Conservation (phyloP, 1,284 basidiomycete species). For the Ganoderma lingzhi region DNA sequence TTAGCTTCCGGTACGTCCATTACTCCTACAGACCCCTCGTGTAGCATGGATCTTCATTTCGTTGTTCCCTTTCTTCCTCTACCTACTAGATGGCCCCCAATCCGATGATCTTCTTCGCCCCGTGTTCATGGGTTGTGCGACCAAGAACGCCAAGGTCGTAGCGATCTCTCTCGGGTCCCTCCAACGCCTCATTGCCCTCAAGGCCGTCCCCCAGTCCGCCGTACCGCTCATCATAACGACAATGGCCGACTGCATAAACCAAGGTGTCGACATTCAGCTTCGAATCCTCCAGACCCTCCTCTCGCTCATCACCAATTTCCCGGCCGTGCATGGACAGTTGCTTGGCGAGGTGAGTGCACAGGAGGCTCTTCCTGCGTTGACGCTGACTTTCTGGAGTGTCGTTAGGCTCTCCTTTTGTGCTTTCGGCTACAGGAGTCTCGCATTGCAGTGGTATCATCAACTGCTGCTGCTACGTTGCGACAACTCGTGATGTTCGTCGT, state of each 20-base stretch:
- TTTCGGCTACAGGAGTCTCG: conserved; percentile 96
- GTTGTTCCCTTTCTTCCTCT: not conserved
- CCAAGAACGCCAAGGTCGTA: conserved; percentile 93
- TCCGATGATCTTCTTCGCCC: conserved; percentile 87
- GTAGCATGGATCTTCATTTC: not conserved
- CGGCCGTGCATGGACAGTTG: conserved; percentile 78
- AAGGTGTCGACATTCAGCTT: conserved; percentile 95
- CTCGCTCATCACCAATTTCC: conserved; percentile 89
- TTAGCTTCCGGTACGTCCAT: conserved; percentile 65
- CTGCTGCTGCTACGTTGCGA: conserved; percentile 94
- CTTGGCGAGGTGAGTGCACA: conserved; percentile 75
- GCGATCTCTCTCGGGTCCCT: conserved; percentile 91
- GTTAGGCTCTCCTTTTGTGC: conserved; percentile 86
- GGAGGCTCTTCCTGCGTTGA: not conserved
- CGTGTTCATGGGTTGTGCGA: conserved; percentile 93
- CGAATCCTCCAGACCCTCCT: conserved; percentile 91
- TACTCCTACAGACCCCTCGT: not conserved
- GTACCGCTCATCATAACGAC: conserved; percentile 84
- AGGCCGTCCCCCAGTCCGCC: conserved; percentile 83
- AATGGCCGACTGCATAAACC: conserved; percentile 86
- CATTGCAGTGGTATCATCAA: conserved; percentile 96
- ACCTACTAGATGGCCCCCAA: conserved; percentile 71
- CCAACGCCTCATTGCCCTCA: conserved; percentile 89
- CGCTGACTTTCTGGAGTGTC: conserved; percentile 15
- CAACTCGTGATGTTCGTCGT: conserved; percentile 98